phyloP scores from a whole-genome alignment of 2,329 filamentous ascomycete genomes.

The Trichophyton schoenleinii region DNA sequence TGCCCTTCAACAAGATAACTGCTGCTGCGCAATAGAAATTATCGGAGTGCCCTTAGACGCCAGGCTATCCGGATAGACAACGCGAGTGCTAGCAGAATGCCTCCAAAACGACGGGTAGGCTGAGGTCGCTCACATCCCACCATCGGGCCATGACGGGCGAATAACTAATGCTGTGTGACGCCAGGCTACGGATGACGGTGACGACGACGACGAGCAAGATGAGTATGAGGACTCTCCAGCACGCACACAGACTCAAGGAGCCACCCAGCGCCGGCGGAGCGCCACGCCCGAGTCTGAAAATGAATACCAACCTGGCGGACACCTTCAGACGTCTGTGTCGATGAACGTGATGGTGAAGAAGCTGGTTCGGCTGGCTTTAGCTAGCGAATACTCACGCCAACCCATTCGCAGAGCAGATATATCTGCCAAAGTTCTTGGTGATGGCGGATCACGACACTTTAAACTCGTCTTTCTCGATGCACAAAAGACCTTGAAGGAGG shows the following conservation, averaged over 20 bases:
- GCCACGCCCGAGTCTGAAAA: background rate
- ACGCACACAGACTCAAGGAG: background rate
- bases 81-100: background rate
- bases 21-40: too few relatives aligned
- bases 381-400: constrained; percentile 47
- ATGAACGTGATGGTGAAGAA: constrained; percentile 43
- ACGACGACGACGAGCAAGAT: background rate
- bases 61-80: background rate
- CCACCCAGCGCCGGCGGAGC: background rate
- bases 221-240: background rate
- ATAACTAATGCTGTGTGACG: background rate
- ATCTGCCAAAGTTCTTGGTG: constrained; percentile 55
- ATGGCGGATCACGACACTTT: constrained; percentile 55
- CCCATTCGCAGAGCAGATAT: constrained; percentile 48
- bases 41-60: background rate
- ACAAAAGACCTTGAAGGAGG: constrained; percentile 54
- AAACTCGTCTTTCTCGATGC: constrained; percentile 64
- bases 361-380: constrained; percentile 48
- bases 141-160: background rate
- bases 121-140: background rate
- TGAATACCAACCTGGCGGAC: background rate
- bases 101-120: background rate
- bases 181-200: background rate
- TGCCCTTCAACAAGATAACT: too few relatives aligned
- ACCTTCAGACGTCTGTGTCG: constrained; percentile 19